Evolutionary conservation across 768 basidiomycete species (phyloP).

Genomic region (Tylopilus balloui): DNA sequence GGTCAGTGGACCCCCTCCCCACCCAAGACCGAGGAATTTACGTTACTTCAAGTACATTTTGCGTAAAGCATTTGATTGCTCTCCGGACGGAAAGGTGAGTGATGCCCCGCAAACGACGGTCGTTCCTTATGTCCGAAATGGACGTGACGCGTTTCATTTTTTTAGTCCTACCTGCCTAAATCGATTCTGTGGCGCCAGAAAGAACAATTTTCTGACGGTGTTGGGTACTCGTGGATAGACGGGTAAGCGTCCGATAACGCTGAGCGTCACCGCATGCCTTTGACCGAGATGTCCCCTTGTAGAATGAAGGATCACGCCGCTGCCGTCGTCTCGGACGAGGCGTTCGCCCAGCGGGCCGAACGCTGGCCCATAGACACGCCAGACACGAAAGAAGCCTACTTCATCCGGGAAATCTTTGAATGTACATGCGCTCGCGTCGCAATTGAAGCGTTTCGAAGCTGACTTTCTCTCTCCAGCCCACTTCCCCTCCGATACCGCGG

Average conservation of each 20-base stretch:
- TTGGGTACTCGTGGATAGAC: constrained; percentile 99
- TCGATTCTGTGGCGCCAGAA: constrained; percentile 99
- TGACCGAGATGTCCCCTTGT: constrained; percentile 2
- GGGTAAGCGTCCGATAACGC: constrained; percentile 47
- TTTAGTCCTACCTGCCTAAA: constrained; percentile 83
- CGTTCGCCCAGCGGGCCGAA: constrained; percentile 63
- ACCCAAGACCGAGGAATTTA: constrained; percentile 9
- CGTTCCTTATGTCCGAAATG: too few relatives aligned
- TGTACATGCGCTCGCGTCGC: constrained; percentile 32
- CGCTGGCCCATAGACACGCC: constrained; percentile 80
- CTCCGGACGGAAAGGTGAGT: constrained; percentile 69
- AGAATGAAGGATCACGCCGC: constrained; percentile 91
- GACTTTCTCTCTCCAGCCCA: constrained; percentile 41
- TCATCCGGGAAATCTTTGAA: constrained; percentile 89
- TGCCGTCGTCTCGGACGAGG: constrained; percentile 71
- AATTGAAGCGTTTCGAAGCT: background rate
- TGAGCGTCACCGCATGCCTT: background rate
- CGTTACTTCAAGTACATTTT: constrained; percentile 71
- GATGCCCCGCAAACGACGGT: background rate
- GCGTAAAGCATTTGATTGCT: constrained; percentile 90
- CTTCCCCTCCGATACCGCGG: constrained; percentile 84
- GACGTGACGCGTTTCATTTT: background rate
- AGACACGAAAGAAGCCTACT: constrained; percentile 96
- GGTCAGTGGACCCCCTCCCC: constrained; percentile 37
- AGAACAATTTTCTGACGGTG: constrained; percentile 98